Percentiles rank a stretch among this genome's conserved stretches.
Conservation (phyloP, 2,329 filamentous ascomycete genomes). For the Trichoderma sp. region DNA sequence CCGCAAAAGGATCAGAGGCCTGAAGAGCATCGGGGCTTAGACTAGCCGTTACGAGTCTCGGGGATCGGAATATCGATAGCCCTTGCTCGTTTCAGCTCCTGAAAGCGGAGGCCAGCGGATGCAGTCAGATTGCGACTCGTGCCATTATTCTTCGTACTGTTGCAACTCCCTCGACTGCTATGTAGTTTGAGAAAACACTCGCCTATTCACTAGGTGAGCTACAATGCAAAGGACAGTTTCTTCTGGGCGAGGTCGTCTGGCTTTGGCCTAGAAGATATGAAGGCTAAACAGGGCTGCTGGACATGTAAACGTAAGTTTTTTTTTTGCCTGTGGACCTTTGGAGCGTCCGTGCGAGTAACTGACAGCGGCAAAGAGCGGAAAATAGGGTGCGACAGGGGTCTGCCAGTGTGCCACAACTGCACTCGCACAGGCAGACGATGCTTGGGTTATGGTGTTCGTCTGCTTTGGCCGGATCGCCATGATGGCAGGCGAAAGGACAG, state of each 20-base stretch:
- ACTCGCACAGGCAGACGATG: slow-evolving; percentile 47
- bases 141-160: background rate
- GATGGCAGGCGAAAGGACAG: slow-evolving; percentile 46
- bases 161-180: background rate
- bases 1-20: background rate
- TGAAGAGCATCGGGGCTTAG: background rate
- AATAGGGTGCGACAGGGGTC: slow-evolving; percentile 51
- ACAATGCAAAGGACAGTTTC: slow-evolving; percentile 23
- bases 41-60: background rate
- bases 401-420: slow-evolving; percentile 51
- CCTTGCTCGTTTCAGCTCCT: slow-evolving; percentile 19
- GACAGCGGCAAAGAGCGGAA: slow-evolving; percentile 46
- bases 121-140: slow-evolving; percentile 12
- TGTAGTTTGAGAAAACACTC: background rate
- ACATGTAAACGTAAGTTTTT: slow-evolving; percentile 32
- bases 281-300: slow-evolving; percentile 31
- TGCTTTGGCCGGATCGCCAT: slow-evolving; percentile 53
- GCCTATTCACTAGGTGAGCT: slow-evolving; percentile 1
- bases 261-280: slow-evolving; percentile 26
- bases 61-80: slow-evolving; percentile 27
- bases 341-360: slow-evolving; percentile 2
- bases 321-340: background rate
- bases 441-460: slow-evolving; percentile 50
- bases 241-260: slow-evolving; percentile 20
- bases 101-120: slow-evolving; percentile 18